phyloP scores from a whole-genome alignment of 2,329 filamentous ascomycete species.

The Lojkania enalia region DNA sequence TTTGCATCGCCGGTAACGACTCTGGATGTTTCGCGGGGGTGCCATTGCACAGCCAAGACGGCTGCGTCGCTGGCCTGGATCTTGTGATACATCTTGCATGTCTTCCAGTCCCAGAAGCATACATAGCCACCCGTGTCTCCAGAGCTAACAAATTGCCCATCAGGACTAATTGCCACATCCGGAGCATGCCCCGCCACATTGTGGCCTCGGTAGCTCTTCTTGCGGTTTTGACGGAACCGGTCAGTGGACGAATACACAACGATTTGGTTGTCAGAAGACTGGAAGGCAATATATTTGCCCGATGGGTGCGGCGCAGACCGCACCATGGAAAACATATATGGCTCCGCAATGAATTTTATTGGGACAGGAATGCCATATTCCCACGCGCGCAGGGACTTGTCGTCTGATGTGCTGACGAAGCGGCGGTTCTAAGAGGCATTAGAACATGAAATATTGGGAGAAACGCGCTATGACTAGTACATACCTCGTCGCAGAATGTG shows the following conservation, averaged over 20 bases:
- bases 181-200: conserved; percentile 95
- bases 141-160: conserved; percentile 86
- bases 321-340: conserved; percentile 96
- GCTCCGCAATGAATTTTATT: conserved; percentile 97
- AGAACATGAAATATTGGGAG: no score
- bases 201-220: conserved; percentile 94
- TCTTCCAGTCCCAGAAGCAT: conserved; percentile 99
- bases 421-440: conserved; percentile 70
- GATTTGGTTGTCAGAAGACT: conserved; percentile 93
- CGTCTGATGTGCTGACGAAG: conserved; percentile 97
- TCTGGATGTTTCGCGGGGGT: conserved; percentile 96
- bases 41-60: conserved; percentile 88
- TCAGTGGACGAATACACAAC: conserved; percentile 93
- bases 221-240: conserved; percentile 95
- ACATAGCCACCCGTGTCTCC: conserved; percentile 88
- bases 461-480: conserved; percentile 3
- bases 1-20: conserved; percentile 88
- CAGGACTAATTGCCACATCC: conserved; percentile 83
- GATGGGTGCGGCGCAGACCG: conserved; percentile 81
- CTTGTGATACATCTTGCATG: conserved; percentile 98
- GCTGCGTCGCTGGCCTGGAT: conserved; percentile 81
- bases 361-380: conserved; percentile 98
- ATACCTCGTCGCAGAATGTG: conserved; percentile 81
- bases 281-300: conserved; percentile 92
- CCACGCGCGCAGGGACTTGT: conserved; percentile 95